phyloP scores from a whole-genome alignment of 495 filamentous ascomycete species.

The Trypethelium eluteriae region DNA sequence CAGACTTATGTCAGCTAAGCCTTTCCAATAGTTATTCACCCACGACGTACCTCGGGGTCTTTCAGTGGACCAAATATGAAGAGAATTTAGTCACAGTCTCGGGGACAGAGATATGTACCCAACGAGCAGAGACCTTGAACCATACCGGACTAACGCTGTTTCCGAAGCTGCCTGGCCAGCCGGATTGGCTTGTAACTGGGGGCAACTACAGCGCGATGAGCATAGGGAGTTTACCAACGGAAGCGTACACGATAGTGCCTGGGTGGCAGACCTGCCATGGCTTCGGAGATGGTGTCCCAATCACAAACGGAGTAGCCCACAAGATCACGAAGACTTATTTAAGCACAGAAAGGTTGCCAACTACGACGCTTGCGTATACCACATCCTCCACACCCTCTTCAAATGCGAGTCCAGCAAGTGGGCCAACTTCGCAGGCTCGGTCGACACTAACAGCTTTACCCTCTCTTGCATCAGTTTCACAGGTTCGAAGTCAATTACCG shows the following conservation, averaged over 20 bases:
- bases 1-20: not conserved
- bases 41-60: not conserved
- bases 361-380: not conserved
- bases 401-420: conserved; percentile 1
- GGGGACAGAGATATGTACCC: not conserved
- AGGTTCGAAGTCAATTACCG: not conserved
- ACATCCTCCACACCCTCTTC: not conserved
- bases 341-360: not conserved
- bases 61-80: not conserved
- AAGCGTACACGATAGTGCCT: not conserved
- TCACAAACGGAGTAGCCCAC: not conserved
- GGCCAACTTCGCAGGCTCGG: not conserved
- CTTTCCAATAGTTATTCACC: not conserved
- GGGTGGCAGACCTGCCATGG: not conserved
- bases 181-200: not conserved
- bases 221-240: not conserved
- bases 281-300: not conserved
- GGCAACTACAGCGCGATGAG: not conserved
- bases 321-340: conserved; percentile 2
- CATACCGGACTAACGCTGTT: not conserved
- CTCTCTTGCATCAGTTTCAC: not conserved
- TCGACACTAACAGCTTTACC: not conserved
- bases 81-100: not conserved
- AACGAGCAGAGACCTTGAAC: not conserved
- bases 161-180: not conserved